A percentile compares a stretch with the other conserved stretches of the same genome.
These are phyloP conservation scores for Verbascum thapsus DNA, from an alignment of 257 asterid genomes.

Conservation along the genomic window DNA sequence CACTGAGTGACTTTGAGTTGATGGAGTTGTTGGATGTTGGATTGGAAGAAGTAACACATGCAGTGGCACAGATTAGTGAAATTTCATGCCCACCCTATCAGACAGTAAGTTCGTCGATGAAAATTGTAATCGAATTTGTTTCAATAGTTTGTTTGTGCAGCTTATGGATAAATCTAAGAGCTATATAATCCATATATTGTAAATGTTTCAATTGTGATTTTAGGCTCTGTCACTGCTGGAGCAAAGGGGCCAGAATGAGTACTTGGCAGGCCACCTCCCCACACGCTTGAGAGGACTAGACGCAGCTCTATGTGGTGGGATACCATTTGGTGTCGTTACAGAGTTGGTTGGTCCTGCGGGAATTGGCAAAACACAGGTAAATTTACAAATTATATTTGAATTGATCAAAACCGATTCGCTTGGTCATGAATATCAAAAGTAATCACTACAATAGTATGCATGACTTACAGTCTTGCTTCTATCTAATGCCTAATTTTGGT, in stretches of 20 bases:
- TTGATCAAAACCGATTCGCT: no score
- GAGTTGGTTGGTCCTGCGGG: conserved; percentile 96
- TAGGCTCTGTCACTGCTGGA: conserved; percentile 73
- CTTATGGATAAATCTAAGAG: neutral
- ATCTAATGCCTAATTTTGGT: no score
- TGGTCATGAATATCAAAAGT: no score
- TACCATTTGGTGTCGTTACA: conserved; percentile 86
- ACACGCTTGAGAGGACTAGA: conserved; percentile 76
- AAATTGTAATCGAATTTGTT: neutral
- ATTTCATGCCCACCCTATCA: conserved; percentile 72
- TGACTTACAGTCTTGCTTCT: no score
- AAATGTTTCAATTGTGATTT: conserved; percentile 24
- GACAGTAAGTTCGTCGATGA: conserved; percentile 46
- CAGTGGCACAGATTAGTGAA: conserved; percentile 74
- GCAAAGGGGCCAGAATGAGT: conserved; percentile 55
- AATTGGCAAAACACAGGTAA: conserved; percentile 87
- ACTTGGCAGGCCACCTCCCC: conserved; percentile 82
- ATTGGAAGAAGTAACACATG: conserved; percentile 58
- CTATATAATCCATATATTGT: conserved; percentile 20
- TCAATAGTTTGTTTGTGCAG: conserved; percentile 13
- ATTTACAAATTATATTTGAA: neutral
- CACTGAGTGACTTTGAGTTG: conserved; percentile 76
- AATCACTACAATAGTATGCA: no score
- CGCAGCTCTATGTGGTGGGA: conserved; percentile 77
- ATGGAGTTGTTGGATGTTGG: conserved; percentile 87